Evolutionary conservation across 805 yeast species (phyloP).

Genomic region (Candida corydali): DNA sequence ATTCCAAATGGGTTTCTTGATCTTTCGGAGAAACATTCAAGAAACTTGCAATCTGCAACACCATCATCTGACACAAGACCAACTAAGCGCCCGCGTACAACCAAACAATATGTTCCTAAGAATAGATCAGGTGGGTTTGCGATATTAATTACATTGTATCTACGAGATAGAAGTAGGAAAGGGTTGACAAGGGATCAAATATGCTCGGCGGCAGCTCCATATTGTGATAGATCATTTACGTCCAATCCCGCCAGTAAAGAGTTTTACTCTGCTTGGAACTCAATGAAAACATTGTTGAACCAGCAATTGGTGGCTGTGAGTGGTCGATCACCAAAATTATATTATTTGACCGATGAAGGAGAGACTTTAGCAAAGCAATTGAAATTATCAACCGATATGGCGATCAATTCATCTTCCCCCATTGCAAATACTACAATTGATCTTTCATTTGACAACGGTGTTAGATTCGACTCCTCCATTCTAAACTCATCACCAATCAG

Average conservation of each 20-base stretch:
- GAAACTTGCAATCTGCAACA: slow-evolving; percentile 1
- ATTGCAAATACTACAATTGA: slow-evolving; percentile 12
- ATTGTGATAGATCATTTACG: slow-evolving; percentile 54
- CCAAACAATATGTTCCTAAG: slow-evolving; percentile 55
- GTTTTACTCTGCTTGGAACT: slow-evolving; percentile 72
- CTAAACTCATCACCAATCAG: slow-evolving; percentile 1
- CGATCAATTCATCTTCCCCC: slow-evolving; percentile 17
- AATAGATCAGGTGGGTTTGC: slow-evolving; percentile 84
- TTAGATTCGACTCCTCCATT: slow-evolving; percentile 18
- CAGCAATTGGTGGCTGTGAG: slow-evolving; percentile 52
- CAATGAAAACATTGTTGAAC: slow-evolving; percentile 58
- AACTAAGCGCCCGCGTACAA: slow-evolving; percentile 15
- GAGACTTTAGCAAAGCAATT: slow-evolving; percentile 54
- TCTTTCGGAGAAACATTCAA: slow-evolving; percentile 10
- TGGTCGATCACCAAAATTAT: slow-evolving; percentile 56
- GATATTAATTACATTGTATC: slow-evolving; percentile 56
- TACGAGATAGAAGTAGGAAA: slow-evolving; percentile 41
- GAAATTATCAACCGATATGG: slow-evolving; percentile 39
- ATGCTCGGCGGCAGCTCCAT: slow-evolving; percentile 47
- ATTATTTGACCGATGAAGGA: slow-evolving; percentile 69
- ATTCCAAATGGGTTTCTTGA: slow-evolving; percentile 37
- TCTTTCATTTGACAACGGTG: slow-evolving; percentile 32
- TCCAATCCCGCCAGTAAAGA: slow-evolving; percentile 58
- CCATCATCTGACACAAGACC: background rate
- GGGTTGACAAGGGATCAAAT: slow-evolving; percentile 68